Percentiles rank a stretch among this genome's conserved stretches.
These are phyloP conservation scores for Zygosaccharomyces pseudorouxii DNA, from an alignment of 805 yeast species.

Conservation along the genomic window DNA sequence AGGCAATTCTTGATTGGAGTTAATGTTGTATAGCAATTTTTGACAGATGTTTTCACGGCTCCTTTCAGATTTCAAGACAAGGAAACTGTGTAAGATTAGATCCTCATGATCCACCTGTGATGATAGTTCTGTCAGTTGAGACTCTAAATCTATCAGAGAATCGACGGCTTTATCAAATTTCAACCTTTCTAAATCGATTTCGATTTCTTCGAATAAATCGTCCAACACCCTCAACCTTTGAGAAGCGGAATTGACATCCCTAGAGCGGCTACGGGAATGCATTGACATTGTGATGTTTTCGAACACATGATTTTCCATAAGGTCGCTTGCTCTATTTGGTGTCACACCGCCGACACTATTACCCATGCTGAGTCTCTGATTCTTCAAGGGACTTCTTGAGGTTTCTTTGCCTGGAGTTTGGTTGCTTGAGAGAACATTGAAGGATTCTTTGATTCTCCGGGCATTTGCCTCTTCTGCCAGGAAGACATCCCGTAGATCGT, in stretches of 20 bases:
- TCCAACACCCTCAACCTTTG: slow-evolving; percentile 51
- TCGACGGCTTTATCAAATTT: slow-evolving; percentile 45
- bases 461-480: slow-evolving; percentile 46
- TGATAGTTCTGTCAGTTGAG: slow-evolving; percentile 17
- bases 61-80: slow-evolving; percentile 33
- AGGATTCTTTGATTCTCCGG: slow-evolving; percentile 42
- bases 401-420: slow-evolving; percentile 32
- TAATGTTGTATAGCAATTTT: slow-evolving; percentile 36
- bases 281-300: slow-evolving; percentile 59
- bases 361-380: slow-evolving; percentile 33
- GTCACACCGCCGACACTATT: slow-evolving; percentile 15
- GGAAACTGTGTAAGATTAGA: slow-evolving; percentile 29
- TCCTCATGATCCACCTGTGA: slow-evolving; percentile 30
- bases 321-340: slow-evolving; percentile 8
- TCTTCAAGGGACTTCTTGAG: slow-evolving; percentile 33
- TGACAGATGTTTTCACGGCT: slow-evolving; percentile 33
- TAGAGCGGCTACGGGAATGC: slow-evolving; percentile 54
- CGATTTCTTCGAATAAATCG: slow-evolving; percentile 63
- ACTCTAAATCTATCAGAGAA: slow-evolving; percentile 34
- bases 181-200: slow-evolving; percentile 59
- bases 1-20: slow-evolving; percentile 27
- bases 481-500: slow-evolving; percentile 53
- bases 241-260: slow-evolving; percentile 42
- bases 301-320: slow-evolving; percentile 37
- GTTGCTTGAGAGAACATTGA: slow-evolving; percentile 38